These are phyloP conservation scores for Priceomyces medius DNA, from an alignment of 805 yeast genomes.

Conservation along the genomic window DNA sequence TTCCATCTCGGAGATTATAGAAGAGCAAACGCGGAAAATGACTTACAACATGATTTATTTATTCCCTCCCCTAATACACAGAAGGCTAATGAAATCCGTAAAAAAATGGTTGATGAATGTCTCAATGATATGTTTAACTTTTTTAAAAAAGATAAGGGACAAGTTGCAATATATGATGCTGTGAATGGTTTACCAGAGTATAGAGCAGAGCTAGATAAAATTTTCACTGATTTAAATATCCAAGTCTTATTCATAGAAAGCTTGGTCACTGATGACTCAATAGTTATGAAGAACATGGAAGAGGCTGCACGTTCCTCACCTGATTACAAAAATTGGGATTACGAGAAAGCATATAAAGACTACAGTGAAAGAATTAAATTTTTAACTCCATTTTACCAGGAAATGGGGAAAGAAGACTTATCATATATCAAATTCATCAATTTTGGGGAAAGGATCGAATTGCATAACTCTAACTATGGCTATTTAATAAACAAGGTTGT, in stretches of 20 bases:
- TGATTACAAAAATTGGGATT: slow-evolving; percentile 78
- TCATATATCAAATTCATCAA: slow-evolving; percentile 84
- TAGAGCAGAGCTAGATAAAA: slow-evolving; percentile 56
- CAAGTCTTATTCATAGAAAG: slow-evolving; percentile 88
- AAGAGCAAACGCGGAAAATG: slow-evolving; percentile 50
- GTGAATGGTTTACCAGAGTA: slow-evolving; percentile 77
- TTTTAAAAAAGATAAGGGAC: slow-evolving; percentile 78
- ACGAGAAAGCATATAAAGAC: slow-evolving; percentile 70
- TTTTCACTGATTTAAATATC: slow-evolving; percentile 57
- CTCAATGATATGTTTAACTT: slow-evolving; percentile 66
- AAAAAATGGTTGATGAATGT: slow-evolving; percentile 60
- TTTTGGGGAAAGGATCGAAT: slow-evolving; percentile 80
- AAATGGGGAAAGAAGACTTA: slow-evolving; percentile 55
- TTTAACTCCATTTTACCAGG: slow-evolving; percentile 70
- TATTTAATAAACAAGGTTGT: slow-evolving; percentile 89
- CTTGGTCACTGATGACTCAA: slow-evolving; percentile 66
- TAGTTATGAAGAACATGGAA: slow-evolving; percentile 70
- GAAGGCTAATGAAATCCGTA: slow-evolving; percentile 52
- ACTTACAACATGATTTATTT: slow-evolving; percentile 64
- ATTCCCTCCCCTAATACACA: slow-evolving; percentile 47
- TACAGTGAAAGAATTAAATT: slow-evolving; percentile 69
- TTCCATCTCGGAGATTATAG: slow-evolving; percentile 93
- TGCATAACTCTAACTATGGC: slow-evolving; percentile 81
- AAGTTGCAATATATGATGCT: slow-evolving; percentile 95
- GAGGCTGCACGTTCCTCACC: slow-evolving; percentile 84